phyloP scores from a whole-genome alignment of 176 grass and related monocot genomes.

The Rhynchospora tenuis region DNA sequence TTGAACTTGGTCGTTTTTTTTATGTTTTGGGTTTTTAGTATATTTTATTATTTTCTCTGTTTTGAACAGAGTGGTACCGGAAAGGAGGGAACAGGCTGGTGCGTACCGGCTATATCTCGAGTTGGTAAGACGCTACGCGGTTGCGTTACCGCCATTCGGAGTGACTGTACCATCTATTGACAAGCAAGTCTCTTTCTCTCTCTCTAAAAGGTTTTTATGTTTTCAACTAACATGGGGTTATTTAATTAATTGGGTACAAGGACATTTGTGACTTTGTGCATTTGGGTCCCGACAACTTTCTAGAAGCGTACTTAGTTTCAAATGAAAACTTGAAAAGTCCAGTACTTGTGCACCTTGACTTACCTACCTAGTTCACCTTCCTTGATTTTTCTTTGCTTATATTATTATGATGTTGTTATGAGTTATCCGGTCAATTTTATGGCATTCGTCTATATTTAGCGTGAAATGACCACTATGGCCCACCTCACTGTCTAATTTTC shows the following conservation, averaged over 20 bases:
- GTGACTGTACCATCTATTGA: conserved; percentile 47
- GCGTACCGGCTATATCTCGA: conserved; percentile 85
- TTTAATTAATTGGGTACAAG: not conserved
- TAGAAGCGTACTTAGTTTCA: not conserved
- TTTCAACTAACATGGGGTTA: not conserved
- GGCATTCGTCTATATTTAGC: not conserved
- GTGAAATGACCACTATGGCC: not conserved
- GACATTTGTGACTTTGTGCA: not conserved
- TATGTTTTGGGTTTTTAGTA: not conserved
- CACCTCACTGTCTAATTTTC: not conserved
- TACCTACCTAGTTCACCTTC: conserved; percentile 5
- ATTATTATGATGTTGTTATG: not conserved
- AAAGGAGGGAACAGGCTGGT: conserved; percentile 70
- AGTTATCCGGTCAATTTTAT: not conserved
- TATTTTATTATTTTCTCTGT: not conserved
- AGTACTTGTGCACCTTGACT: not conserved
- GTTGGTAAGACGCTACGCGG: conserved; percentile 47
- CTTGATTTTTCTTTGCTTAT: not conserved
- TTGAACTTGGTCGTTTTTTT: not conserved
- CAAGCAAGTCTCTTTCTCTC: conserved; percentile 42
- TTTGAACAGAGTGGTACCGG: conserved; percentile 60
- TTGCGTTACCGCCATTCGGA: conserved; percentile 27
- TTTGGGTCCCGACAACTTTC: not conserved
- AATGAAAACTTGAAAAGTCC: not conserved
- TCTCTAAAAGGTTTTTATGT: not conserved